Base-by-base conservation (phyloP, 208 protist genomes). In the Crithidia fasciculata region DNA sequence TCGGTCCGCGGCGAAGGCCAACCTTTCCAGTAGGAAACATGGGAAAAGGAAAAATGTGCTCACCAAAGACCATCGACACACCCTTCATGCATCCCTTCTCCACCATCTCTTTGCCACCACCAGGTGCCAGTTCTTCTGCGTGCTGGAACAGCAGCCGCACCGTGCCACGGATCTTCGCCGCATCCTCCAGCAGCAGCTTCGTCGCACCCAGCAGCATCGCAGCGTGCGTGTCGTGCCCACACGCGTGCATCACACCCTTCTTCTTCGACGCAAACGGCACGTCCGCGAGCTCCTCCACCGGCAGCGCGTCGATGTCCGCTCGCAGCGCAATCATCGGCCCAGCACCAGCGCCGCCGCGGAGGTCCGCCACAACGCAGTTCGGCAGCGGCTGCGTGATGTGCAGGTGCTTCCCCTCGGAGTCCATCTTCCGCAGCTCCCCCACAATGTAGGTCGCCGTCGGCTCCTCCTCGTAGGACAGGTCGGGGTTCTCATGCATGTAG, bases 101-200 rank as follows among this genome's bases (percentile, higher is more conserved):
- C 16, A 90, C 69, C 65, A 92, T 63, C 61, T 61, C 63, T 76
- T 76, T 44, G 84, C n/a, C 84, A 55, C 87, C 87, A 66, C 87
- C 81, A 9, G 83, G 82, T 19, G 65, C 62, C 55, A 86, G 71
- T 73, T 92, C 87, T 77, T 92, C 87, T 4, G 87, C 87, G 63
- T 78, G 87, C 78, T 92, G 87, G 65, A 92, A 92, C 50, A 92
- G 75, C 71, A 92, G 87, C n/a, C 87, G 87, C 58, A 92, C 84
- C 13, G 84, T 86, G 64, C 87, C 87, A 9, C 78, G 62, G 73
- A 92, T 84, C 64, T 68, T 64, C 49, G 71, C 76, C 49, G 72
- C 74, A 45, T 86, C 73, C 59, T 78, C 74, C 52, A 80, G 74
- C 49, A 89, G 80, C 63, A 89, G 73, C 78, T 85, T 78, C 37